Base-by-base conservation (phyloP, 1,284 basidiomycete species). In the Meira miltonrushii region DNA sequence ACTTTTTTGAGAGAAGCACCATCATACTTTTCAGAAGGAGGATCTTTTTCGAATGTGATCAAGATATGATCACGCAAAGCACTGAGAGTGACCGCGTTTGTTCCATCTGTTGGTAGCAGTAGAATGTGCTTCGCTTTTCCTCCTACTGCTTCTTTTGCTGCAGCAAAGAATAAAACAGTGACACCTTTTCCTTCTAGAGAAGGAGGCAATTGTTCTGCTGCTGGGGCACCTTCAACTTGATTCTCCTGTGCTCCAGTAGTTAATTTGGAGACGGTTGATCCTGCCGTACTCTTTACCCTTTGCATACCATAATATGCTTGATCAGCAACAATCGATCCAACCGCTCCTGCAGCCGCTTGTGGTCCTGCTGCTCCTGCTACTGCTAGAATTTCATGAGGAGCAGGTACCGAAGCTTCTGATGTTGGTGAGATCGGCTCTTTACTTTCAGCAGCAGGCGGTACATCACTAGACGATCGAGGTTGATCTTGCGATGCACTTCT, bases 101-200 rank as follows among this genome's bases (percentile, higher is more conserved):
- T 33, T 33, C 28, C 28, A 33, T 33, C 28, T 21, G 44, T 44
- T 39, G 39, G 33, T 33, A 33, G 8, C 4, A 33, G 28, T 33
- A 33, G 8, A 4, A 33, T 4, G 5, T 41, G 13, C 52, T 23
- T 61, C 58, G 61, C 89, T 84, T 55, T 80, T 8, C 82, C 82
- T 53, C 85, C 83, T 13, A 84, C 84, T 10, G 85, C 82, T 2
- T 88, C 88, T 12, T 86, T 87, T 5, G 88, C 87, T 46, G 85
- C 86, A 10, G 88, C 88, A 74, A 90, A 90, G 79, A 88, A 89
- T 60, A 90, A 85, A 15, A 89, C 44, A 2, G 64, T 65, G 43
- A 77, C 71, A 62, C 37, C 61, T 62, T 54, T 68, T 61, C 19
- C 41, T 17, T 44, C 4, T 4, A 33, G 28, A 4, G 28, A 33